Base-by-base conservation (phyloP, 164 flowering plant genomes). In the Chloranthus sessilifolius region DNA sequence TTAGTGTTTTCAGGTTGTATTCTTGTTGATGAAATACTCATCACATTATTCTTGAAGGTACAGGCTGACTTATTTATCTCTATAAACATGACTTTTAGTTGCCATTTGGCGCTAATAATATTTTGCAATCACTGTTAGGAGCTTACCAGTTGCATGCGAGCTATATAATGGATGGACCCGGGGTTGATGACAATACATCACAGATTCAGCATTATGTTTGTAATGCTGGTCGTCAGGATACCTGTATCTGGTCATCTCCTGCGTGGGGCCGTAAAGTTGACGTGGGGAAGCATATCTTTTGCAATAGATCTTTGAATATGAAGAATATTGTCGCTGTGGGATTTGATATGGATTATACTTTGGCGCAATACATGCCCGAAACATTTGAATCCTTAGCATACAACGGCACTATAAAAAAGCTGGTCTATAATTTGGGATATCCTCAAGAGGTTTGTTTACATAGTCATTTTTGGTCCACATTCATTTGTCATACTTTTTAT, bases 331-430 rank as follows among this genome's bases (percentile, higher is more conserved):
- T 82, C 48, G 88, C 98, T 46, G 95, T 92, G 20, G 98, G 98
- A 23, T 92, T 92, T 67, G 98, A 92, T 47, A 92, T 92, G 98
- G 98, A 92, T 68, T 92, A 92, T 59, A 92, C 98, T 16, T 61
- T 92, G 66, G 98, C 98, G 36, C 98, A 92, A 29, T 92, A 92
- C 78, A 92, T 67, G 70, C 81, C 98, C 19, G 94, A 88, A 62
- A 88, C 98, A 15, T 92, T 92, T 69, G 98, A 92, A 61, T 71
- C 94, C 17, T 85, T 92, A 64, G 96, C 98, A 10, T 92, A 92
- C 62, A 77, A 78, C 57, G 96, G 95, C 59, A 88, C 98, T 12
- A 50, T 88, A 33, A 74, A 60, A 52, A 92, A 92, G 70, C 72
- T 92, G 68, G 98, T 92, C 43, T 62, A 74, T 70, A 74, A 83